Base-by-base conservation (phyloP, 2,329 filamentous ascomycete genomes). In the Pleomassaria siparia region DNA sequence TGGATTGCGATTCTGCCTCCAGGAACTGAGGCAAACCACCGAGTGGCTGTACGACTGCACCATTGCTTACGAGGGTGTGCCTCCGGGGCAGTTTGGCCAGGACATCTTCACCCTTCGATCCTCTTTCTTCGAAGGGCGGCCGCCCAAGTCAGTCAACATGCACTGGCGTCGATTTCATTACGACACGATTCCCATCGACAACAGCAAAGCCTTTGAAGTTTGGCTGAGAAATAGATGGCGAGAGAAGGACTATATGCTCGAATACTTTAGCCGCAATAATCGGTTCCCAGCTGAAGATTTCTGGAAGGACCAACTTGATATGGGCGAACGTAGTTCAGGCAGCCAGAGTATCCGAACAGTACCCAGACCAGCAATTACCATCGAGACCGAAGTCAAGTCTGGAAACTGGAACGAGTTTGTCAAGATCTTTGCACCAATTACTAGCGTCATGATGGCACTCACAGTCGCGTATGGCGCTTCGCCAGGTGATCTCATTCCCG, bases 141-240 rank as follows among this genome's bases (percentile, higher is more conserved):
- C 91, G 0, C 94, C 92, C 1, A 96, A 91, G 68, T 96, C 91
- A 1, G 91, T 97, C 62, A 97, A 96, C 72, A 91, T 97, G 77
- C 88, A 95, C 72, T 99, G 92, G 90, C 84, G 94, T 44, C 85
- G 91, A 9, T 96, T 95, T 72, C 81, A 82, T 26, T 68, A 96
- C 12, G 80, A 81, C 18, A 84, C 90, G 16, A 95, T 99, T 35
- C 92, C 92, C 0, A 80, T 95, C 9, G 80, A 90, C 25, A 82
- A 86, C 57, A 79, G 81, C 13, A 80, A 87, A 32, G 77, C 81
- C 6, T 99, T 99, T 62, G 90, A 95, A 47, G 62, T 78, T 2
- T 99, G 94, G 94, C 77, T 97, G 22, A 81, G 85, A 25, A 85
- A 89, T 47, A 82, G 91, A 36, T 99, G 94, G 94, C 82, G 86